Evolutionary conservation across 75 land plant species (phyloP).

Genomic region (Gnetum montanum): DNA sequence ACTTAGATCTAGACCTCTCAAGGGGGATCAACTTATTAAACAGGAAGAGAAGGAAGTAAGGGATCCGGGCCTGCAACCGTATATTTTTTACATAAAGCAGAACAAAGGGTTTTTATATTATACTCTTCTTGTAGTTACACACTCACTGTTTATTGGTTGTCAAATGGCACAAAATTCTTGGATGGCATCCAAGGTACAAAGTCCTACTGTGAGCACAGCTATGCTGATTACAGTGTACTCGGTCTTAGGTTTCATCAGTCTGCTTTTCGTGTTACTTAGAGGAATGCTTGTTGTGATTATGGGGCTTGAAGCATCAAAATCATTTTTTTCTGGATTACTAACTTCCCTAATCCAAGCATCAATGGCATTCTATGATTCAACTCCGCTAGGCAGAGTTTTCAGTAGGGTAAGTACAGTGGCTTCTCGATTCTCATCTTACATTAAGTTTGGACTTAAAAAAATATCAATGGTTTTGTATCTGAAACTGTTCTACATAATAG

Average conservation of each 20-base stretch:
- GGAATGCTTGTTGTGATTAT: constrained; percentile 25
- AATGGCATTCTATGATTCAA: constrained; percentile 87
- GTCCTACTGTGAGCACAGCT: constrained; percentile 29
- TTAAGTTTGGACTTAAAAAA: too few species aligned
- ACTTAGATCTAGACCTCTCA: not conserved
- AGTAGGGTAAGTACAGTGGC: constrained; percentile 75
- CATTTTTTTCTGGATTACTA: constrained; percentile 44
- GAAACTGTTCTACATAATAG: too few species aligned
- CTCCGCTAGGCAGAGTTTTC: constrained; percentile 78
- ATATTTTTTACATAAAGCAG: constrained; percentile 57
- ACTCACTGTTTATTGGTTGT: constrained; percentile 30
- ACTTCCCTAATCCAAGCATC: constrained; percentile 71
- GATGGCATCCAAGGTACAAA: constrained; percentile 58
- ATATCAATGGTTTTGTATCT: constrained; percentile 95
- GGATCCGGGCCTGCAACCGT: constrained; percentile 66
- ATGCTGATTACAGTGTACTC: constrained; percentile 54
- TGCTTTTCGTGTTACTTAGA: constrained; percentile 19
- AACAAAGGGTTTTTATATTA: constrained; percentile 42
- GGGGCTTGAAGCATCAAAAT: constrained; percentile 41
- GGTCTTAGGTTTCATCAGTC: constrained; percentile 25
- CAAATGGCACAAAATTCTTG: constrained; percentile 51
- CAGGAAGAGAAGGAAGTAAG: constrained; percentile 65
- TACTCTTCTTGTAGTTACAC: constrained; percentile 22
- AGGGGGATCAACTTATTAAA: constrained; percentile 1
- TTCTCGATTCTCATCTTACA: constrained; percentile 47